Evolutionary conservation across 441 rosid species (phyloP).

Genomic region (Metrosideros polymorpha): DNA sequence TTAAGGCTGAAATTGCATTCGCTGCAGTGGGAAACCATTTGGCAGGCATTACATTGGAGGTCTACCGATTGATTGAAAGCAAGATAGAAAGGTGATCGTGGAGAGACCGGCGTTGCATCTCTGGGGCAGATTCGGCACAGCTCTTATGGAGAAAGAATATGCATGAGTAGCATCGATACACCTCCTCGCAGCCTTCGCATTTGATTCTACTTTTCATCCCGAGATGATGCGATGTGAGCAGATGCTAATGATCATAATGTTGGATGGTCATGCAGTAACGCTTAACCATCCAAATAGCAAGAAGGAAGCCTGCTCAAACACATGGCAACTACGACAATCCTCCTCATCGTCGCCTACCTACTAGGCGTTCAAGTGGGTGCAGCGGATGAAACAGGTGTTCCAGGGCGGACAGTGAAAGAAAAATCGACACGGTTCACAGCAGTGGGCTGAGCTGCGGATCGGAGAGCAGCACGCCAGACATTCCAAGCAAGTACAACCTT

Average conservation of each 20-base stretch:
- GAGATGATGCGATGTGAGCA: not conserved
- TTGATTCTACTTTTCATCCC: not conserved
- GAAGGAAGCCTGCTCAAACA: not conserved
- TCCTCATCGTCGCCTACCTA: not conserved
- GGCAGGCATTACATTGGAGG: not conserved
- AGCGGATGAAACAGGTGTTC: rapidly evolving
- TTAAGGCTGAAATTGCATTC: not conserved
- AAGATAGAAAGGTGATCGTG: not conserved
- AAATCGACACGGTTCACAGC: not conserved
- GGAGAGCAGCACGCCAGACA: not conserved
- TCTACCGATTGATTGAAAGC: not conserved
- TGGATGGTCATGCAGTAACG: not conserved
- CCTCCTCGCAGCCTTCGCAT: not conserved
- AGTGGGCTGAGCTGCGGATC: not conserved
- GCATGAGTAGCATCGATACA: rapidly evolving
- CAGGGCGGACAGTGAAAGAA: not conserved
- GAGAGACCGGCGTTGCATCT: not conserved
- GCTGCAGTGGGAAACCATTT: not conserved
- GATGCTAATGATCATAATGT: not conserved
- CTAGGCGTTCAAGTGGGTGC: not conserved
- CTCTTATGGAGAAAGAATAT: not conserved
- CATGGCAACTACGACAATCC: not conserved
- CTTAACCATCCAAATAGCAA: not conserved
- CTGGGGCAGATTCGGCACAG: not conserved
- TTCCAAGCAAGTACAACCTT: not conserved